Base-by-base conservation (phyloP, 345 rosid species). In the Heritiera littoralis region DNA sequence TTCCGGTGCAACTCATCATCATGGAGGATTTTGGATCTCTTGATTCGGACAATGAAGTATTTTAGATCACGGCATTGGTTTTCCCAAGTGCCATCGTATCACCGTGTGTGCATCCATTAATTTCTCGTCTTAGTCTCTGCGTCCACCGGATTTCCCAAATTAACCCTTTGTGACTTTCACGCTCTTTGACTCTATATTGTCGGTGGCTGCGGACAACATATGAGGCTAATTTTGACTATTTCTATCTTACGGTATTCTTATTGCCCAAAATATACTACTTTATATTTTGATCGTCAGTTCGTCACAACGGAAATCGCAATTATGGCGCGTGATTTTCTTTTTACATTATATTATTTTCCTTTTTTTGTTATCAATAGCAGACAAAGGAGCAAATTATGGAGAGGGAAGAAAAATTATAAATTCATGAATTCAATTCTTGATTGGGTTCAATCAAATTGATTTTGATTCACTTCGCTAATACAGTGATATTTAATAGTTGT, bases 221-320 rank as follows among this genome's bases (percentile, higher is more conserved):
- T 0, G 32, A 51, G 74, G 80, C 45, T 75, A 80, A 28, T 78
- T 75, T 52, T 40, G 85, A 75, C 76, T 13, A 66, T 84, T 81
- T 13, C 0, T 2, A 43, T 40, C 18, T 46, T 14, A 6, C 30
- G 15, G 18, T 49, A 41, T 17, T 51, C 1, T 51, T 54, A 46
- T 13, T 32, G 40, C 2, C 45, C 0, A 0, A 45, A 9, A 1
- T 6, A 6, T 0, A 0, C 13, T 35, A 6, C n/a, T 15, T 0
- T 3, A 0, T 17, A 38, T 14, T n/a, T 43, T 41, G 12, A 40
- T 72, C 38, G 11, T 43, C 46, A 12, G 20, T 38, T 66, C 51
- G 28, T 41, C 23, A 18, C 23, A 38, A 74, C 9, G 7, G 45
- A 46, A 8, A 18, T 32, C 41, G 56, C 58, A 48, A 23, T 2